These are phyloP conservation scores for Cladosporium sp. DNA, from an alignment of 2,329 filamentous ascomycete genomes.

Conservation along the genomic window DNA sequence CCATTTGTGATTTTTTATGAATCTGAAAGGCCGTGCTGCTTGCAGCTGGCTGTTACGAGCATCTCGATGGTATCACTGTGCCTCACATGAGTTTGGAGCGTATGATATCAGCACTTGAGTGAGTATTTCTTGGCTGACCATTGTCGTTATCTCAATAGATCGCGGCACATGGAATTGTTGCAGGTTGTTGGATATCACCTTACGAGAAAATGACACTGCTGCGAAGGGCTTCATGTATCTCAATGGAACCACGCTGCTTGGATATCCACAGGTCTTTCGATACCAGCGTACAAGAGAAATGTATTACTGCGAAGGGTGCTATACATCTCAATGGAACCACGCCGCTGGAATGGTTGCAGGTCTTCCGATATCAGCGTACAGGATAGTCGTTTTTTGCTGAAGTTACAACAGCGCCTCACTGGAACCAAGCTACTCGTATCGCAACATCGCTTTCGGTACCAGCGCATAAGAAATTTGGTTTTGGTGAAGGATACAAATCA, in stretches of 20 bases:
- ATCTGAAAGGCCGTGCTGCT: background rate
- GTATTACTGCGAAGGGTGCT: background rate
- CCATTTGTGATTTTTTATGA: background rate
- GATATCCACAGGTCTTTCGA: background rate
- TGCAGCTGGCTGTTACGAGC: background rate
- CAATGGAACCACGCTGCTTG: background rate
- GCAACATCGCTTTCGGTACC: background rate
- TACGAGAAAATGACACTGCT: background rate
- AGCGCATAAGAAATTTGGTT: background rate
- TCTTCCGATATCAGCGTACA: background rate
- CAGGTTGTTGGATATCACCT: background rate
- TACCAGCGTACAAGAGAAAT: background rate
- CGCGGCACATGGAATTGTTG: background rate
- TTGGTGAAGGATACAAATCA: background rate
- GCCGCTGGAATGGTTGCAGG: background rate
- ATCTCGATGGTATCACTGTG: background rate
- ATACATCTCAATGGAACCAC: background rate
- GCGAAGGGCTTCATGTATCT: background rate
- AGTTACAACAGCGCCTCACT: background rate
- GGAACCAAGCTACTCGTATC: background rate
- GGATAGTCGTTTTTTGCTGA: background rate
- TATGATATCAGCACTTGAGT: background rate
- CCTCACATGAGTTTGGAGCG: background rate
- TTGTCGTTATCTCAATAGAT: background rate
- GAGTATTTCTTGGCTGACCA: background rate